Evolutionary conservation across 1,284 basidiomycete species (phyloP).

Genomic region (Ganoderma boninense): DNA sequence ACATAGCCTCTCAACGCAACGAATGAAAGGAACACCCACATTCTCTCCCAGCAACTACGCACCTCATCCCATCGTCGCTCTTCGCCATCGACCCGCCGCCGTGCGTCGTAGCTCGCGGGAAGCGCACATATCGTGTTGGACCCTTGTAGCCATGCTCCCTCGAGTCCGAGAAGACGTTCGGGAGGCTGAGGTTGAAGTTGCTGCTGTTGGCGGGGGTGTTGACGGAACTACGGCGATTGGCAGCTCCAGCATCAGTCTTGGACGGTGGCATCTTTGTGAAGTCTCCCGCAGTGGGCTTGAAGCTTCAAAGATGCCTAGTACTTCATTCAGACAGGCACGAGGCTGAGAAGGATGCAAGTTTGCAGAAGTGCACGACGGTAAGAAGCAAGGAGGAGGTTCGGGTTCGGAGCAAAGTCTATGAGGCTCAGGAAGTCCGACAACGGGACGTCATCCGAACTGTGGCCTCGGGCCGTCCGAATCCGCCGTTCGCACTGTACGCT

Average conservation of each 20-base stretch:
- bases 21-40: no score
- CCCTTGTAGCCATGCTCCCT: slow-evolving; percentile 55
- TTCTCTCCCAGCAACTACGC: slow-evolving; percentile 78
- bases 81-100: slow-evolving; percentile 74
- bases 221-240: slow-evolving; percentile 25
- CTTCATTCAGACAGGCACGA: not conserved
- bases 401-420: no score
- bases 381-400: no score
- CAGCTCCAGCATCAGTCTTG: slow-evolving; percentile 6
- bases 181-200: slow-evolving; percentile 25
- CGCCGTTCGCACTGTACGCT: no score
- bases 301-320: not conserved
- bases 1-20: not conserved
- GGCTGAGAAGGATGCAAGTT: no score
- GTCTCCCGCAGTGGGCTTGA: not conserved
- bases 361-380: no score
- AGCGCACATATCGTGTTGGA: slow-evolving; percentile 59
- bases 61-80: slow-evolving; percentile 68
- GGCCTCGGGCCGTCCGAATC: no score
- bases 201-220: slow-evolving; percentile 15
- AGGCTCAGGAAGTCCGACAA: no score
- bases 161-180: slow-evolving; percentile 51
- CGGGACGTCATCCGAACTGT: no score
- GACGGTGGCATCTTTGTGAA: slow-evolving; percentile 19
- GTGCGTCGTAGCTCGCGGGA: slow-evolving; percentile 60